Base-by-base conservation (phyloP, 2,329 filamentous ascomycete genomes). In the Cytospora piceae region DNA sequence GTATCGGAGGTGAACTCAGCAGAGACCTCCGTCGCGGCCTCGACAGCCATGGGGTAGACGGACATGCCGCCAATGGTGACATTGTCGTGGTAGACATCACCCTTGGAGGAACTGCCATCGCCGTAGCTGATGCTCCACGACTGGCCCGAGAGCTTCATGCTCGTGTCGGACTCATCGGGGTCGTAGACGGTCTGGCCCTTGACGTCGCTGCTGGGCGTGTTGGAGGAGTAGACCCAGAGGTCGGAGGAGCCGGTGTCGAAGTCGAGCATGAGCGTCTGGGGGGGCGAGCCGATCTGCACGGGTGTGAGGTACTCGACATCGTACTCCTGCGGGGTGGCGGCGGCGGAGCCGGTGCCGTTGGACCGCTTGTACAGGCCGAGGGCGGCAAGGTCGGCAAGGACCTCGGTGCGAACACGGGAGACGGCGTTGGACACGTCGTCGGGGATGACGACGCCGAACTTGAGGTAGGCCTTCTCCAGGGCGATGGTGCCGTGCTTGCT, bases 161-260 rank as follows among this genome's bases (percentile, higher is more conserved):
- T 73, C 1, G 78, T 79, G 51, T 73, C 78, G 62, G 78, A 81
- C 61, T 75, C 74, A 27, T 63, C 58, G 4, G 80, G 78, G 55
- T 77, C 69, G 67, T 80, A 83, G 22, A 79, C 69, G 6, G 74
- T 70, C 63, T 83, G 81, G 0, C 79, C 79, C n/a, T 72, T 73
- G 34, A 78, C 34, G 58, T 60, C 52, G 71, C 62, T 37, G 20
- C 61, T 8, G 27, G 67, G 67, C 20, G 73, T 74, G 42, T 72
- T 71, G 63, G 69, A 69, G 68, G 71, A 73, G 69, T 76, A 78
- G 53, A 77, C 74, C 77, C 76, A 78, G 24, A 77, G 72, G 66
- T 82, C 80, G n/a, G 78, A 78, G 3, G 79, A 81, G 4, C 79
- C 80, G 2, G 80, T 82, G 64, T 82, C 80, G 59, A 82, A 79